Evolutionary conservation across 257 asterid species (phyloP).

Genomic region (Solanum bulbocastanum): DNA sequence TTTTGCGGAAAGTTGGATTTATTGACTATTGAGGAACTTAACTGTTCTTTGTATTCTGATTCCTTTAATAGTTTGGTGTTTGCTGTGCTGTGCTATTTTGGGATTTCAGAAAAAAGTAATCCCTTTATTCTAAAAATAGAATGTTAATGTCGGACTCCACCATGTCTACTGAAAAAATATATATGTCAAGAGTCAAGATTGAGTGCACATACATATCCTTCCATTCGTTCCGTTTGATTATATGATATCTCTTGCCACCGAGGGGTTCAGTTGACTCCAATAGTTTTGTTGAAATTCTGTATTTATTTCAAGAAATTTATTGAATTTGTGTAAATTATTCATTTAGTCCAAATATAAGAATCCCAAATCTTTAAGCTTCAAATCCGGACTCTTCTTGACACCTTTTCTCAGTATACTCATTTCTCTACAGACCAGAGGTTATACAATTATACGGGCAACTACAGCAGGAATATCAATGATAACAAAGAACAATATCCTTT

Average conservation of each 20-base stretch:
- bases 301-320: not conserved
- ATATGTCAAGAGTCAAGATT: not conserved
- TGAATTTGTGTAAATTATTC: not conserved
- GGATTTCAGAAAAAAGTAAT: not conserved
- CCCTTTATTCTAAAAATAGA: not conserved
- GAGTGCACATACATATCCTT: not conserved
- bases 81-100: not conserved
- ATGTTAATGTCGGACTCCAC: not conserved
- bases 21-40: not conserved
- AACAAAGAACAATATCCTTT: not conserved
- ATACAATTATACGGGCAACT: not conserved
- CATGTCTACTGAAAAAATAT: not conserved
- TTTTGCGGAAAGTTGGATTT: not conserved
- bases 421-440: not conserved
- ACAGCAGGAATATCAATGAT: not conserved
- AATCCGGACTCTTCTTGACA: not conserved
- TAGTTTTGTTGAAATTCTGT: not conserved
- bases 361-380: not conserved
- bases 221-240: not conserved
- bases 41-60: not conserved
- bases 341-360: not conserved
- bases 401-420: not conserved
- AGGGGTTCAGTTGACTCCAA: not conserved
- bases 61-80: not conserved
- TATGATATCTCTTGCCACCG: not conserved